Evolutionary conservation across 2,329 filamentous ascomycete species (phyloP), one percentile per base, ranked within the genome.

Genomic region (Hypoxylon sp.): DNA sequence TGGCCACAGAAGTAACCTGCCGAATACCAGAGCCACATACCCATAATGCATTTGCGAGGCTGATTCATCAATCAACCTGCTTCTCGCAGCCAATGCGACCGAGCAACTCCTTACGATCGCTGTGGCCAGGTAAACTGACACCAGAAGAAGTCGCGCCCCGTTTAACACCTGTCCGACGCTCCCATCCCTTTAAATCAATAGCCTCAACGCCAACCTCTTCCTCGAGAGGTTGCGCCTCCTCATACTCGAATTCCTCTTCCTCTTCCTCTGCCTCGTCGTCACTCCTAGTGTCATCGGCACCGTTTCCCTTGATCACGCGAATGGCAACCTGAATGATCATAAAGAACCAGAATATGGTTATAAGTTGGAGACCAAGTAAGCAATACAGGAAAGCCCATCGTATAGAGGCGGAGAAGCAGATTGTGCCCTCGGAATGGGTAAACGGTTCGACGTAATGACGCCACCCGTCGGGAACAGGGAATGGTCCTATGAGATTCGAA

Each of bases 271-370:
- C 92, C 79, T 97, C 94, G 69, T 93, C 93, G 72, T 97, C 95
- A 68, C 93, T 97, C 60, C 96, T 89, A 16, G 88, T 87, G 75
- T 99, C 96, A 69, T 97, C 94, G 4, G 95, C 94, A 30, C 88
- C 84, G 37, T 85, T 87, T 30, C 95, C 94, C 53, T 85, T 87
- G 34, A 98, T 76, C 5, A 98, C 94, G 66, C 90, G 90, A 67
- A 91, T 85, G 21, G 94, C 94, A 2, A 99, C 92, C 61, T 89
- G 88, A 39, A 94, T 80, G 71, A 98, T 97, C 89, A 97, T 91
- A 67, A 84, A 85, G 75, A 98, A 97, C 96, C 96, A 98, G 67
- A 92, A 85, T 34, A 97, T 82, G 30, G 92, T 94, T 56, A 99
- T 86, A 21, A 85, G 82, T 79, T 98, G 94, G 21, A 99, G 84